These are phyloP conservation scores for Boletus rubescentipes DNA, from an alignment of 768 basidiomycete species.

Conservation along the genomic window DNA sequence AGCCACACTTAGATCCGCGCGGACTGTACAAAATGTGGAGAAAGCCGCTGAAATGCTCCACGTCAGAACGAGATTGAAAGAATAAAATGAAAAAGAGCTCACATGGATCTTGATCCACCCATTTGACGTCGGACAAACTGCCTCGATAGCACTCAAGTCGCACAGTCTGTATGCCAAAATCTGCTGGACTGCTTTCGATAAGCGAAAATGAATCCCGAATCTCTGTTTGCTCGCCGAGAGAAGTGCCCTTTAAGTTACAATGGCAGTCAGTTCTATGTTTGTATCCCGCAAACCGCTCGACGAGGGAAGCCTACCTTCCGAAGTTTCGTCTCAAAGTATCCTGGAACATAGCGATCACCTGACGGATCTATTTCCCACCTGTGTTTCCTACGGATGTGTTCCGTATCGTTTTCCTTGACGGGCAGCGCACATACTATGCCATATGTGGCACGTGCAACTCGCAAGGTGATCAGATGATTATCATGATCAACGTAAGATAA, in stretches of 20 bases:
- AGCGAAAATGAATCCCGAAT: constrained; percentile 11
- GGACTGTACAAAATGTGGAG: neutral
- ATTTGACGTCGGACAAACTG: constrained; percentile 1
- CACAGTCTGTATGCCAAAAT: constrained; percentile 5
- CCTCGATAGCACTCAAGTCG: constrained; percentile 7
- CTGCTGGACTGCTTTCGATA: neutral
- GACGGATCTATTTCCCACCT: constrained; percentile 11
- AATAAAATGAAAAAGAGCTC: neutral
- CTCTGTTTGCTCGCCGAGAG: constrained; percentile 2
- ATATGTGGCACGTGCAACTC: neutral
- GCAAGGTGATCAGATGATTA: neutral
- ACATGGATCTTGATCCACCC: constrained; percentile 10
- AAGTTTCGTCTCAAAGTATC: constrained; percentile 14
- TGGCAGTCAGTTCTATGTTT: neutral
- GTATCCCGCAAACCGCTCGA: too few species aligned
- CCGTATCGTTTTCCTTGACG: neutral
- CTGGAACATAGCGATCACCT: constrained; percentile 10
- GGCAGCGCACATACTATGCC: neutral
- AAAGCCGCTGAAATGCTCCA: neutral
- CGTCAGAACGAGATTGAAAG: neutral
- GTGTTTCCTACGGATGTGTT: constrained; percentile 9
- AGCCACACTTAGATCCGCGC: too few species aligned
- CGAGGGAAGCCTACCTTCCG: neutral
- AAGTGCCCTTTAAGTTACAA: constrained; percentile 9
- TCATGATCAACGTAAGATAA: neutral